phyloP scores from a whole-genome alignment of 2,329 filamentous ascomycete genomes.

The Talaromyces sp. region DNA sequence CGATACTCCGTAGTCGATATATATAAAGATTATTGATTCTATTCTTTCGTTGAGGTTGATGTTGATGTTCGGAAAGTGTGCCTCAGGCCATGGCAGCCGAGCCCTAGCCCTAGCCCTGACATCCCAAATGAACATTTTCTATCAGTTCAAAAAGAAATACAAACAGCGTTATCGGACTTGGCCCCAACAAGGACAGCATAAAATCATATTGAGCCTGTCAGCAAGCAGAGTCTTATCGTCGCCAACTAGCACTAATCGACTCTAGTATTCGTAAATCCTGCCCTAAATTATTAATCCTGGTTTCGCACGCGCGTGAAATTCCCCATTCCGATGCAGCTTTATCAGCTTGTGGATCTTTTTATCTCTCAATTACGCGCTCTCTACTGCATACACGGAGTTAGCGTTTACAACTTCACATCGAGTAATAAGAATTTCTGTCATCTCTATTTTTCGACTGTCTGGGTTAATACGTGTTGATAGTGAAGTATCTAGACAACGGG shows the following conservation, averaged over 20 bases:
- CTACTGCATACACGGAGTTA: too few species aligned
- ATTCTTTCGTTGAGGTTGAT: neutral
- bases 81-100: neutral
- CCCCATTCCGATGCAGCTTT: neutral
- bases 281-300: neutral
- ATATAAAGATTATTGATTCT: neutral
- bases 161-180: neutral
- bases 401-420: conserved; percentile 10
- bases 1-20: neutral
- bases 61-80: neutral
- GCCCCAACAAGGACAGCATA: neutral
- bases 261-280: too few species aligned
- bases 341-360: neutral
- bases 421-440: conserved; percentile 4
- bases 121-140: neutral
- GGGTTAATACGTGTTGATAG: neutral
- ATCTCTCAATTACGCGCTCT: neutral
- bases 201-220: conserved; percentile 1
- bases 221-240: conserved; percentile 6
- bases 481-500: neutral
- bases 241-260: neutral
- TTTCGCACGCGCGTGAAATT: neutral
- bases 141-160: too few species aligned
- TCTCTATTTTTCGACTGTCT: neutral
- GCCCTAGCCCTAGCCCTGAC: neutral